Conservation (phyloP, 768 basidiomycete genomes). For the Saitozyma podzolica region DNA sequence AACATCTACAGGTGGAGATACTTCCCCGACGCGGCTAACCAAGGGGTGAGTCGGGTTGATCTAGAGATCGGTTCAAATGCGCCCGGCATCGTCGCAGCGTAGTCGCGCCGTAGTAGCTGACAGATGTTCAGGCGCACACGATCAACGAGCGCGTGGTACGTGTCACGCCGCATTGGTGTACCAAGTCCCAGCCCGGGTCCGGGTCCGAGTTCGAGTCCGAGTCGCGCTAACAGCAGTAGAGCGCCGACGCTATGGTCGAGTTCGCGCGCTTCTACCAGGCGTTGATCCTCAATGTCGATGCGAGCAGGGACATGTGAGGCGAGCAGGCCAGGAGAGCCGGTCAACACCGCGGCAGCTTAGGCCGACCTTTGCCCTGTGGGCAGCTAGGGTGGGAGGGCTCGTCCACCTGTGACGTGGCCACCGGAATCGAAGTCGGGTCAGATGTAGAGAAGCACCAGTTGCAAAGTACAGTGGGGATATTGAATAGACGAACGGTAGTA, state of each 20-base stretch:
- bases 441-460: no score
- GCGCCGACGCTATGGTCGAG: slow-evolving; percentile 13
- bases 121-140: slow-evolving; percentile 14
- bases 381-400: no score
- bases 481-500: no score
- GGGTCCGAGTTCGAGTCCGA: not conserved
- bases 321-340: not conserved
- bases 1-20: slow-evolving; percentile 49
- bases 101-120: not conserved
- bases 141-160: slow-evolving; percentile 22
- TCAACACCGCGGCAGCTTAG: no score
- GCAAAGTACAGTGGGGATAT: no score
- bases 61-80: not conserved
- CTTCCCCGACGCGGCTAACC: slow-evolving; percentile 9
- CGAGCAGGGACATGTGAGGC: slow-evolving; percentile 12
- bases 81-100: not conserved
- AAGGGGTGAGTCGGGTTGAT: slow-evolving; percentile 9
- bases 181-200: no score
- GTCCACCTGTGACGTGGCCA: no score
- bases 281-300: slow-evolving; percentile 19
- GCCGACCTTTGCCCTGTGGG: no score
- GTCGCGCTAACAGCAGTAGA: slow-evolving; percentile 2
- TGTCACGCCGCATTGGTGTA: not conserved
- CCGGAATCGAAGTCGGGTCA: no score
- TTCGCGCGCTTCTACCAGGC: slow-evolving; percentile 21